phyloP scores from a whole-genome alignment of 148 eudicot species.

The Rhododendron ferrugineum region DNA sequence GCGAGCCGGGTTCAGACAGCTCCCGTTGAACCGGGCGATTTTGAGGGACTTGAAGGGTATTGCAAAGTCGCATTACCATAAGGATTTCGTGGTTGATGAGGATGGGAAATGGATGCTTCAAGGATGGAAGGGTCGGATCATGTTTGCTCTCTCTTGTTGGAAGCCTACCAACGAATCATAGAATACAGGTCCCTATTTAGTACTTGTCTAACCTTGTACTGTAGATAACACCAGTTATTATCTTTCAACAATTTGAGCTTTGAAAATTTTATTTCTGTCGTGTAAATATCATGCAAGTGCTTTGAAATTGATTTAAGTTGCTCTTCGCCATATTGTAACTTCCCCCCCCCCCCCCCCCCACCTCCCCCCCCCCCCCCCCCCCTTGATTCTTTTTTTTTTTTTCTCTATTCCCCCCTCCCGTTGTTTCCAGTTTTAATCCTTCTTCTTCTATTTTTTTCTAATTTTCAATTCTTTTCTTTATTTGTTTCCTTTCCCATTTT shows the following conservation, averaged over 20 bases:
- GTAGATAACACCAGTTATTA: not conserved
- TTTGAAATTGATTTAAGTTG: not conserved
- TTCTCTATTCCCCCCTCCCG: too few species aligned
- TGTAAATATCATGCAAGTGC: not conserved
- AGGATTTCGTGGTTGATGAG: conserved; percentile 49
- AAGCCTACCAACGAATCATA: conserved; percentile 15
- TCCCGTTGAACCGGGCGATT: conserved; percentile 28
- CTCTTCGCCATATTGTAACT: too few species aligned
- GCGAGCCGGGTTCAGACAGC: conserved; percentile 46
- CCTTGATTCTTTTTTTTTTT: too few species aligned
- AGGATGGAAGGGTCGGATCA: conserved; percentile 73
- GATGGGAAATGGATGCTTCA: conserved; percentile 58
- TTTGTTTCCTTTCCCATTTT: too few species aligned
- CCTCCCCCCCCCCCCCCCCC: too few species aligned
- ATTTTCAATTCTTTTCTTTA: too few species aligned
- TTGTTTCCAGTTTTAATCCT: too few species aligned
- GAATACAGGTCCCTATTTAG: not conserved
- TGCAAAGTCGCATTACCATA: conserved; percentile 36
- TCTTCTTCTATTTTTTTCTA: too few species aligned
- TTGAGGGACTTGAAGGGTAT: conserved; percentile 22
- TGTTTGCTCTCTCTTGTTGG: conserved; percentile 57
- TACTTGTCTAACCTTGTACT: not conserved
- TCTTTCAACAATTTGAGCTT: not conserved
- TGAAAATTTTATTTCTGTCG: not conserved
- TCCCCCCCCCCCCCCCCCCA: too few species aligned